Evolutionary conservation across 2,329 filamentous ascomycete species (phyloP), one percentile per base, ranked within the genome.

Genomic region (Phaeosphaeria sp.): DNA sequence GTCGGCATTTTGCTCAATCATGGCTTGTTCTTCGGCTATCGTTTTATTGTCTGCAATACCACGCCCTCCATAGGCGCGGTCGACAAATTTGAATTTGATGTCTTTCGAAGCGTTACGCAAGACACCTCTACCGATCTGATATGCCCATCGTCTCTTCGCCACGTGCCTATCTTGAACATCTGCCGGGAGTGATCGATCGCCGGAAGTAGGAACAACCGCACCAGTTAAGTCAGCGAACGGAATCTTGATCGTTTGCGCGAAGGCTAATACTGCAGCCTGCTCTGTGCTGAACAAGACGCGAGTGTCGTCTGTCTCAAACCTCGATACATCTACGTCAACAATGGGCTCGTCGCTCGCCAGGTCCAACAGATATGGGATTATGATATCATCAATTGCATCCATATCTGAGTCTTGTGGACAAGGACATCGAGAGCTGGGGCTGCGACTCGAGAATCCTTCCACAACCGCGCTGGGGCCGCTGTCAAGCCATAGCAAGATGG

Each of bases 401-500:
- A 83, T 76, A 3, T 77, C 79, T 1, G 82, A 81, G 25, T 81
- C 77, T 13, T 79, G 75, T 1, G 82, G 78, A 18, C 89, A 80
- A 2, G 86, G 87, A 56, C 81, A 83, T 22, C 84, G 80, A 44
- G 72, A 62, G 55, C 73, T 75, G 27, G 80, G 77, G 27, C 76
- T 72, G 23, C 78, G 75, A 51, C 80, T 77, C 42, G 83, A 84
- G 70, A 89, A 89, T 0, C 84, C 85, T 56, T 83, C 78, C 1
- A 88, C 71, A 10, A 89, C 71, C 25, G 80, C 80, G 9, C 81
- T 77, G 15, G 84, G 76, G 10, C 87, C 87, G 33, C 85, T 86
- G 54, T 87, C 84, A 1, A 89, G 74, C 85, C 86, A 89, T 1
- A 89, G 77, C 2, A 87, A 67, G 44, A 89, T 87, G 1, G 87